Conservation (phyloP, 495 filamentous ascomycete genomes). For the Xylaria intraflava region DNA sequence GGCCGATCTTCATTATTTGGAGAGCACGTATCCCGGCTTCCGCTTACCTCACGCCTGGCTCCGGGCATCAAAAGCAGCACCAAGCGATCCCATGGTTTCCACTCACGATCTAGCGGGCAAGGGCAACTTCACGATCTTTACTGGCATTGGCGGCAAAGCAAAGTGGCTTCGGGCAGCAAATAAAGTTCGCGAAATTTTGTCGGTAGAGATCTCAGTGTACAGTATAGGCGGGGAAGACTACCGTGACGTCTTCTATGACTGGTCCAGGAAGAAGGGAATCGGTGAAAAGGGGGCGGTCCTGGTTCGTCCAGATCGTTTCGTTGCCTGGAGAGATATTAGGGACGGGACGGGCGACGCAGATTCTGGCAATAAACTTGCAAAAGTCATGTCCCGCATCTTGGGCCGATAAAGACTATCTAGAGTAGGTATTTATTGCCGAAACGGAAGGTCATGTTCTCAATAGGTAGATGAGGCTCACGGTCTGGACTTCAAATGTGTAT, state of each 20-base stretch:
- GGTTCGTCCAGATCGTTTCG: constrained; percentile 38
- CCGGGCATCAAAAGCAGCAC: constrained; percentile 31
- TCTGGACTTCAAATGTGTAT: too few relatives aligned
- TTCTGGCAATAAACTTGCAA: not conserved
- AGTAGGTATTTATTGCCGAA: too few relatives aligned
- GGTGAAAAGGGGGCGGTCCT: constrained; percentile 37
- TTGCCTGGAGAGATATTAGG: constrained; percentile 33
- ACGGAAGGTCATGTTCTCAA: too few relatives aligned
- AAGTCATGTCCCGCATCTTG: not conserved
- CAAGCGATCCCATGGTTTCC: constrained; percentile 29
- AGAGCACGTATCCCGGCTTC: constrained; percentile 44
- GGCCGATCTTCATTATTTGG: constrained; percentile 18
- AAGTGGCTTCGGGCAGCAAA: constrained; percentile 14
- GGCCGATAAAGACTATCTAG: constrained; percentile 2
- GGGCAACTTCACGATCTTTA: constrained; percentile 42
- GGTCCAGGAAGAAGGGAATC: constrained; percentile 29
- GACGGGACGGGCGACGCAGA: not conserved
- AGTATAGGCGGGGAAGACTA: constrained; percentile 37
- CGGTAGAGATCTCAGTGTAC: constrained; percentile 25
- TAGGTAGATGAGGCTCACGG: too few relatives aligned
- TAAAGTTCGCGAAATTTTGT: constrained; percentile 13
- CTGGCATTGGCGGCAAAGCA: constrained; percentile 43
- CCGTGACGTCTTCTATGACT: constrained; percentile 33
- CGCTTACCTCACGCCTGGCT: constrained; percentile 51
- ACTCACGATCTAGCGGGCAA: constrained; percentile 49